Base-by-base conservation (phyloP, 345 rosid genomes). In the Lepidium africanum region DNA sequence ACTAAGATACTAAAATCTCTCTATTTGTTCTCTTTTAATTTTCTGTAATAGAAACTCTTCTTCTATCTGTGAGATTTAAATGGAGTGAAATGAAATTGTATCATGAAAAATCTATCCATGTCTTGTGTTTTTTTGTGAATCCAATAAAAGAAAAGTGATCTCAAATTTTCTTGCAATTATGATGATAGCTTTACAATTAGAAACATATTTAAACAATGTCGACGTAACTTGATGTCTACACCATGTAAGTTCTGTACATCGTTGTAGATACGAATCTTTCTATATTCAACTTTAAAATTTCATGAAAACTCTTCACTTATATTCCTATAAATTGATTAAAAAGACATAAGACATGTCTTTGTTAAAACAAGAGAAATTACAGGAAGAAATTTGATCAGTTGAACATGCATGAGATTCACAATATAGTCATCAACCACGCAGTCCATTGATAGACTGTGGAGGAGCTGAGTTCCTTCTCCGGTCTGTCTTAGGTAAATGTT, bases 381-480 rank as follows among this genome's bases (percentile, higher is more conserved):
- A 58, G 13, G 48, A 38, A 27, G 36, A 37, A 42, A 27, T 46
- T 55, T 52, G 40, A 65, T 36, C 0, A 37, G 16, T 43, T 43
- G 48, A 14, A 62, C 19, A n/a, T 11, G 30, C 19, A n/a, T 11
- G 30, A 36, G 19, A 32, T 63, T 47, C 21, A 46, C 50, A 51
- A 33, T 40, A 23, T 19, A 42, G 33, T 10, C 12, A 23, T 73
- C 55, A 73, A 40, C 66, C 67, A 58, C 77, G 67, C 30, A 58
- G 67, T 42, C 77, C 77, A 38, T 46, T 60, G 36, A 52, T 17
- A 59, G 77, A 67, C 10, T 74, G 73, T 35, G 59, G 59, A 62
- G 78, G 74, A 55, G 70, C 70, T 47, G 74, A 75, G 78, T 75
- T 68, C 9, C 78, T 75, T 75, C 78, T 62, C 30, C 74, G 54